Percentiles rank a stretch among this genome's conserved stretches.
Conservation (phyloP, 306 rosid species). For the Elaeagnus macrophylla region DNA sequence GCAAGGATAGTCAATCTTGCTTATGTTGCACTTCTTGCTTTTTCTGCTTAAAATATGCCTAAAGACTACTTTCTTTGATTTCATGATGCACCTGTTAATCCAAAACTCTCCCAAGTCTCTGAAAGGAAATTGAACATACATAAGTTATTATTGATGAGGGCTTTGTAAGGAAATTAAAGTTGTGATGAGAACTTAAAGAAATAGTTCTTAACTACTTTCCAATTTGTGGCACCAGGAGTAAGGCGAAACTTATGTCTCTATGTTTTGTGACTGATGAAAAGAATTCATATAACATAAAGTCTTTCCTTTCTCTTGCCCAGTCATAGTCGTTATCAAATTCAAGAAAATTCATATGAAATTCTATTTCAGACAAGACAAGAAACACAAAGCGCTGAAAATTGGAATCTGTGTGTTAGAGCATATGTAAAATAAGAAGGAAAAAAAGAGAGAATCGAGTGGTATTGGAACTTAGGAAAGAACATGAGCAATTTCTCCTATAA, state of each 20-base stretch:
- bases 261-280: not conserved
- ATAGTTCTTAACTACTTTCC: not conserved
- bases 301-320: no score
- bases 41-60: slow-evolving; percentile 8
- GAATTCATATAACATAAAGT: not conserved
- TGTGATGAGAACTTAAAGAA: not conserved
- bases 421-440: no score
- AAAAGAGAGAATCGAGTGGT: no score
- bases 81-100: not conserved
- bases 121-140: not conserved
- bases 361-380: no score
- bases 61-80: slow-evolving; percentile 2
- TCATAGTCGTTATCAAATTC: no score
- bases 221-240: not conserved
- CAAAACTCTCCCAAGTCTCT: slow-evolving; percentile 5
- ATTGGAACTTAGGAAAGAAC: no score
- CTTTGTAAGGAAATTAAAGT: not conserved
- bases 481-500: no score
- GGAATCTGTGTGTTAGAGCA: no score
- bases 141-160: not conserved
- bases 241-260: not conserved
- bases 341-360: no score
- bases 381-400: no score
- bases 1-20: slow-evolving; percentile 28
- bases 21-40: slow-evolving; percentile 11